Conservation (phyloP, 208 protist species). For the Strigomonas oncopelti region DNA sequence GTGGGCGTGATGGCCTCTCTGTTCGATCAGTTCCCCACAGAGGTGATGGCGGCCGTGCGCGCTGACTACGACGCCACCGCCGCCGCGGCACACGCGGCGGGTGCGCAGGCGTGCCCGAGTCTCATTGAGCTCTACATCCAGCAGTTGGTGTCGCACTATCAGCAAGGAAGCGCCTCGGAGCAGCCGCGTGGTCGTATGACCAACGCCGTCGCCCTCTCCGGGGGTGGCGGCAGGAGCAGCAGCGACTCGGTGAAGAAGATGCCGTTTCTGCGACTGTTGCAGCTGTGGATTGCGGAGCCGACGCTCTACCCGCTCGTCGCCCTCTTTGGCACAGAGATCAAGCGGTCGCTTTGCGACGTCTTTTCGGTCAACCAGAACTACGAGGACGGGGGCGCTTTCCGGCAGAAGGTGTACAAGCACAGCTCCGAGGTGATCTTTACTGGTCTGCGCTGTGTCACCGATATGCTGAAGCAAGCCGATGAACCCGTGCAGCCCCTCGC, state of each 20-base stretch:
- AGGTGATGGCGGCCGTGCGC: constrained; percentile 45
- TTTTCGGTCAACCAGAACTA: constrained; percentile 41
- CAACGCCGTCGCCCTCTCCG: neutral
- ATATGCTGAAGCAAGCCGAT: constrained; percentile 52
- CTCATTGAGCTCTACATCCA: constrained; percentile 12
- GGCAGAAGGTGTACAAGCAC: constrained; percentile 29
- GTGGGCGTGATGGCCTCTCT: constrained; percentile 51
- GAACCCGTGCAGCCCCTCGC: constrained; percentile 33
- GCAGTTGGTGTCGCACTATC: neutral
- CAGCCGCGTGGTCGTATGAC: neutral
- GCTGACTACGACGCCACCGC: constrained; percentile 13
- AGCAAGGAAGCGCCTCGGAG: constrained; percentile 2
- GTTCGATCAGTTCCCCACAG: constrained; percentile 79
- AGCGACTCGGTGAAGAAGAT: constrained; percentile 17
- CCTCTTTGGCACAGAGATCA: constrained; percentile 46
- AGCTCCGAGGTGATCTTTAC: constrained; percentile 41
- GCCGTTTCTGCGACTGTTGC: constrained; percentile 68
- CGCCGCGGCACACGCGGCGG: constrained; percentile 4
- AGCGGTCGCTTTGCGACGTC: constrained; percentile 61
- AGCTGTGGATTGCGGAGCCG: constrained; percentile 54
- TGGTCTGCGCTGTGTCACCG: constrained; percentile 69
- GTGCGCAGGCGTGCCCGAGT: neutral
- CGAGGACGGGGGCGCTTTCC: neutral
- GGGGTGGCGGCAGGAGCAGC: constrained; percentile 16
- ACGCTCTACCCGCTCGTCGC: constrained; percentile 52